Base-by-base conservation (phyloP, 2,329 filamentous ascomycete genomes). In the Knufia fluminis region DNA sequence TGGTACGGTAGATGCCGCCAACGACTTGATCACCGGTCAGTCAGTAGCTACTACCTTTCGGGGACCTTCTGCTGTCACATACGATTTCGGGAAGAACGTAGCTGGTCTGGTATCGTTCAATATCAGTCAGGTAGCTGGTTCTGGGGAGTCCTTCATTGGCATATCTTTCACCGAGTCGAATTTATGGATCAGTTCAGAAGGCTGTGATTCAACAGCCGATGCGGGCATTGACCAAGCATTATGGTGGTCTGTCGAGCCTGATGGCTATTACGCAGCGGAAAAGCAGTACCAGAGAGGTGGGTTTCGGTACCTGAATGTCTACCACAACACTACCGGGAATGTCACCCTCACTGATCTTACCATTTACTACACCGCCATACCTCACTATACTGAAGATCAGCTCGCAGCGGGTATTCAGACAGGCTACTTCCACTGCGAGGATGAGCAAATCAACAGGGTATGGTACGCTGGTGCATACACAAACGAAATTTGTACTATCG, bases 401-500 rank as follows among this genome's bases (percentile, higher is more conserved):
- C 68, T 74, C 2, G 64, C 67, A 32, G 67, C 6, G 17, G 23
- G 41, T 10, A 44, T 44, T 17, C 76, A 76, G 53, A 68, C 66
- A 14, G 74, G 74, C 3, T 76, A 76, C 54, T 77, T 76, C 45
- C 65, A 74, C 56, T 71, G 66, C 53, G 68, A 65, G 28, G 71
- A 70, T 24, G 68, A 74, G 17, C 56, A 75, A 16, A 65, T 80
- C 47, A 78, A 79, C 55, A 65, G 67, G 19, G 73, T 77, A 23
- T 79, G 76, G 75, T 79, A 79, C 56, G 71, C 71, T 20, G 75
- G 71, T 20, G 72, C 73, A 4, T 76, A 73, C 54, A 78, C 76
- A 4, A 58, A 63, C 32, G 62, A 66, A 43, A 51, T 66, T 4
- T 63, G 61, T 45, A 63, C 62, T 2, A 62, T 66, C 45, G 54